These are phyloP conservation scores for Rhytidiadelphus loreus DNA, from an alignment of 225 moss, liverwort and hornwort genomes.

Conservation along the genomic window DNA sequence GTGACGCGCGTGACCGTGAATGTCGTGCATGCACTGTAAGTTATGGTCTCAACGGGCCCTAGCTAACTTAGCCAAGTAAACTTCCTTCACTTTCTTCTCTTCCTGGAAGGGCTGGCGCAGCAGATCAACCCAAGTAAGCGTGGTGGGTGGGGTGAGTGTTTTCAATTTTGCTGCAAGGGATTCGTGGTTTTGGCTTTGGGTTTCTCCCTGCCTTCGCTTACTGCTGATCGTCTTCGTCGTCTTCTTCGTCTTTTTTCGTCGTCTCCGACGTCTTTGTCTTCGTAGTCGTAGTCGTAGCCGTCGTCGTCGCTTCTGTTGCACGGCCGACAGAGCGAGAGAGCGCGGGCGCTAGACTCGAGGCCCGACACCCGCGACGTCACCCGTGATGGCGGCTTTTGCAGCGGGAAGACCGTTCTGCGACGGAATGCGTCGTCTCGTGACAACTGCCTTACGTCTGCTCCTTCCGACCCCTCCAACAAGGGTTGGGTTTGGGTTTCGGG, in stretches of 20 bases:
- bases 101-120: neutral
- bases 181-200: neutral
- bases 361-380: conserved; percentile 18
- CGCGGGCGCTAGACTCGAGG: conserved; percentile 14
- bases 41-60: neutral
- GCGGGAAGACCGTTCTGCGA: neutral
- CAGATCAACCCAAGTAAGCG: neutral
- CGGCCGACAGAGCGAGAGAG: conserved; percentile 15
- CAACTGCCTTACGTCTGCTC: neutral
- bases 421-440: neutral
- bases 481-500: no score
- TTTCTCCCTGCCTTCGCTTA: neutral
- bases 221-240: neutral
- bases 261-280: neutral
- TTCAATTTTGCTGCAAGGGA: neutral
- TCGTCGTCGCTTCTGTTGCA: neutral
- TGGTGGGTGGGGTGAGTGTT: neutral
- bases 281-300: neutral
- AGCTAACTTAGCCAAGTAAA: neutral
- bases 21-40: conserved; percentile 22
- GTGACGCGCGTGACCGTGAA: neutral
- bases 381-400: neutral
- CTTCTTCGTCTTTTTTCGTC: neutral
- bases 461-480: no score
- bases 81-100: neutral